Conservation (phyloP, 2,329 filamentous ascomycete species). For the Sphaerulina musiva region DNA sequence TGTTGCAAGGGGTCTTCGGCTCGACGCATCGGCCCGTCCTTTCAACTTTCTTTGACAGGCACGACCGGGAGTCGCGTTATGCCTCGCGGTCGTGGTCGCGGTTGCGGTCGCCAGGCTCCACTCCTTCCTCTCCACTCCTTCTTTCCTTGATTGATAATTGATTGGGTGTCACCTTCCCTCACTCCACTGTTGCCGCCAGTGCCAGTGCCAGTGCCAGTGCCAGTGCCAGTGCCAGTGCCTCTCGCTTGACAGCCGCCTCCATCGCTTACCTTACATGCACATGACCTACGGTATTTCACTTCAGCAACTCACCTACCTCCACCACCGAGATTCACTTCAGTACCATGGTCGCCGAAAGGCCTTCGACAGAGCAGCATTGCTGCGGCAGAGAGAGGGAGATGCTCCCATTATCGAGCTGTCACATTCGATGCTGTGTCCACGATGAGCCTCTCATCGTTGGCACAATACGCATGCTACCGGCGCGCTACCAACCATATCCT, state of each 20-base stretch:
- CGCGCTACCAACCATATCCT: slow-evolving; percentile 14
- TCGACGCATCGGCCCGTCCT: slow-evolving; percentile 15
- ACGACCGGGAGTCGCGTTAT: slow-evolving; percentile 16
- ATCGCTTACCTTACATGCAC: background rate
- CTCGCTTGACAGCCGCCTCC: background rate
- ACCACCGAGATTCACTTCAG: too few species aligned
- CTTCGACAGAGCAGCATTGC: background rate
- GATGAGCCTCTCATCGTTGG: slow-evolving; percentile 13
- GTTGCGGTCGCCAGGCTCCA: too few species aligned
- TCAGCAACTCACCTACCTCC: too few species aligned
- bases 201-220: background rate
- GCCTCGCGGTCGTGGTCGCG: slow-evolving; percentile 2
- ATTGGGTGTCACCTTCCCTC: too few species aligned
- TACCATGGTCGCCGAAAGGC: background rate
- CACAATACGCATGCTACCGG: slow-evolving; percentile 20
- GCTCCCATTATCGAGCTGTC: slow-evolving; percentile 15
- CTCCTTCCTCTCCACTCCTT: too few species aligned
- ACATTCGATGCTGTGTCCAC: slow-evolving; percentile 18
- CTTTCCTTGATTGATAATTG: too few species aligned
- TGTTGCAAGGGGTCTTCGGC: slow-evolving; percentile 10
- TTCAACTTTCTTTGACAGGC: slow-evolving; percentile 5
- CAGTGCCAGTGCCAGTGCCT: background rate
- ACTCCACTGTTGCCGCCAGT: background rate
- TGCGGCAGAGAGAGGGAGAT: background rate
- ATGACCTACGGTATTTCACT: too few species aligned